phyloP scores from a whole-genome alignment of 2,329 filamentous ascomycete genomes.

The Colletotrichum sublineola region DNA sequence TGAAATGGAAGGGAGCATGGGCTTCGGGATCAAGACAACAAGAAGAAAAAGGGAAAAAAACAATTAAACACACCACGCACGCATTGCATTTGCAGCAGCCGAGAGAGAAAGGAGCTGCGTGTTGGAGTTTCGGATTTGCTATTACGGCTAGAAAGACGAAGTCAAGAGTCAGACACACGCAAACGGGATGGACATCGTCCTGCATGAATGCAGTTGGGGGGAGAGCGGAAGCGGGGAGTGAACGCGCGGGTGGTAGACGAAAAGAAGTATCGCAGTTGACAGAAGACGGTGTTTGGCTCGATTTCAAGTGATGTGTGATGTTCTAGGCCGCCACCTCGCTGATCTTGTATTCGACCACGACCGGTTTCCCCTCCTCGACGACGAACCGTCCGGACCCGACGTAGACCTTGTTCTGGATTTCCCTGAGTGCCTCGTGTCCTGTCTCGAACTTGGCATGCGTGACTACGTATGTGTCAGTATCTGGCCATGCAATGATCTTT shows the following conservation, averaged over 20 bases:
- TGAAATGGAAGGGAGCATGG: slow-evolving; percentile 9
- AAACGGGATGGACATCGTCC: slow-evolving; percentile 4
- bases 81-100: slow-evolving; percentile 42
- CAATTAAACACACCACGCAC: slow-evolving; percentile 10
- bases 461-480: slow-evolving; percentile 44
- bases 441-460: slow-evolving; percentile 56
- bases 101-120: slow-evolving; percentile 30
- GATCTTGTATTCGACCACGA: slow-evolving; percentile 59
- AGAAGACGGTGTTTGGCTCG: background rate
- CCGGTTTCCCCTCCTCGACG: slow-evolving; percentile 50
- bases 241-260: slow-evolving; percentile 5
- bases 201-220: slow-evolving; percentile 3
- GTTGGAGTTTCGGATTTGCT: slow-evolving; percentile 42
- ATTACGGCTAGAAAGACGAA: slow-evolving; percentile 32
- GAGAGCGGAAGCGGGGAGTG: background rate
- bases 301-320: background rate
- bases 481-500: background rate
- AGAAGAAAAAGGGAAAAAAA: slow-evolving; percentile 21
- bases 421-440: slow-evolving; percentile 51
- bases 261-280: slow-evolving; percentile 8
- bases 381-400: slow-evolving; percentile 58
- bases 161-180: slow-evolving; percentile 16
- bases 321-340: slow-evolving; percentile 51
- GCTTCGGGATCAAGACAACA: slow-evolving; percentile 13
- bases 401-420: slow-evolving; percentile 55